Percentiles rank a stretch among this genome's conserved stretches.
Evolutionary conservation across 2,329 filamentous ascomycete genomes (phyloP).

Genomic region (Claviceps paspali): DNA sequence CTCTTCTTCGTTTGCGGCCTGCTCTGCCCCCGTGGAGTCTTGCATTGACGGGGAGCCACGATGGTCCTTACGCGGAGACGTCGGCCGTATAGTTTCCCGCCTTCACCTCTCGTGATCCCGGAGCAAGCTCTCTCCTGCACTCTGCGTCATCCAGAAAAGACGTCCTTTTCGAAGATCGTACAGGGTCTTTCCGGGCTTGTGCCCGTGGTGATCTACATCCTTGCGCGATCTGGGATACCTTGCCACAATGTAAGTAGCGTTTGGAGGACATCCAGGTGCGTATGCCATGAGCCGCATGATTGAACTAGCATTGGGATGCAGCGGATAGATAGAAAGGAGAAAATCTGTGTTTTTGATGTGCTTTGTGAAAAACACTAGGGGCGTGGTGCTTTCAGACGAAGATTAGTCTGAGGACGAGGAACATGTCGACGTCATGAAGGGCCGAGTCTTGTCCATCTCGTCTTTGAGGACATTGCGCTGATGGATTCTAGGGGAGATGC

Average conservation of each 20-base stretch:
- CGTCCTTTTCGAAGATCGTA: not conserved
- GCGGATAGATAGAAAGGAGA: not conserved
- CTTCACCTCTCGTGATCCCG: not conserved
- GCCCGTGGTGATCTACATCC: not conserved
- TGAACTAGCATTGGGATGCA: not conserved
- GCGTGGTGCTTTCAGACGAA: not conserved
- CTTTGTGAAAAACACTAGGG: not conserved
- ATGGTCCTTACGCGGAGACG: not conserved
- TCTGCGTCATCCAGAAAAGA: constrained; percentile 3
- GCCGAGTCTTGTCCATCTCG: not conserved
- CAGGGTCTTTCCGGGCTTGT: not conserved
- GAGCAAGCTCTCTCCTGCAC: not conserved
- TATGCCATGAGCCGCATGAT: constrained; percentile 1
- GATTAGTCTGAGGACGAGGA: not conserved
- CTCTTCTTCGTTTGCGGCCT: not conserved
- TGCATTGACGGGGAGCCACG: not conserved
- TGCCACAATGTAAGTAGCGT: not conserved
- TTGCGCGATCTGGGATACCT: constrained; percentile 2
- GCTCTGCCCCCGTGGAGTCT: not conserved
- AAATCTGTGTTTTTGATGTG: constrained; percentile 1
- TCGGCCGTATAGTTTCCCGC: not conserved
- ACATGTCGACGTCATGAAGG: not conserved
- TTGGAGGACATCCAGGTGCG: not conserved
- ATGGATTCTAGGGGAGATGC: not conserved
- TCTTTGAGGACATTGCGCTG: not conserved